Evolutionary conservation across 352 stramenopile species (phyloP).

Genomic region (Phytophthora quininea): DNA sequence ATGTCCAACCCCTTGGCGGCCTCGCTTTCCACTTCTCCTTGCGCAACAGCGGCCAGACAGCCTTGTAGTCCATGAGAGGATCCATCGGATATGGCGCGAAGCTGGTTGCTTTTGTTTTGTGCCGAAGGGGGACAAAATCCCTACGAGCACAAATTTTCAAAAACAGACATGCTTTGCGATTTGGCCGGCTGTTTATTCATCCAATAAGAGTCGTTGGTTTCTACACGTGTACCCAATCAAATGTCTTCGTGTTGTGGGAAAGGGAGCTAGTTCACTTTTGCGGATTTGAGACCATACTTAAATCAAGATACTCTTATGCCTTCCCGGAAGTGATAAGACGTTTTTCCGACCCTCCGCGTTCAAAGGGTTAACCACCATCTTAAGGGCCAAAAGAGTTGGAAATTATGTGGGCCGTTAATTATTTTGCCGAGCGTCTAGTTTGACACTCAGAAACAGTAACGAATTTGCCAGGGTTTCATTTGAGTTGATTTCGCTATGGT

Average conservation of each 20-base stretch:
- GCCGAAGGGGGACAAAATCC: not conserved
- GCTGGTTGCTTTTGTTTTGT: not conserved
- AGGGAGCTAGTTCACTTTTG: not conserved
- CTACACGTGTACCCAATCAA: not conserved
- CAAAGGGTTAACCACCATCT: constrained; percentile 2
- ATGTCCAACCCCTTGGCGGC: not conserved
- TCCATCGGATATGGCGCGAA: not conserved
- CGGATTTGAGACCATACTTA: not conserved
- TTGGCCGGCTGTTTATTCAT: not conserved
- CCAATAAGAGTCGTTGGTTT: too few species aligned
- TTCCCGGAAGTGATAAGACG: not conserved
- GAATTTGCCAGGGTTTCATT: too few species aligned
- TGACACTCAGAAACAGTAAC: too few species aligned
- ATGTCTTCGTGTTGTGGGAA: not conserved
- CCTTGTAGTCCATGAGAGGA: not conserved
- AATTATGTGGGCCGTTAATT: too few species aligned
- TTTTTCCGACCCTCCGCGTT: not conserved
- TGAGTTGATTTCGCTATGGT: too few species aligned
- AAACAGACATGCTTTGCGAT: not conserved
- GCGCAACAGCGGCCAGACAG: not conserved
- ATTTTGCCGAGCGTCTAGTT: too few species aligned
- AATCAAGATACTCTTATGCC: not conserved
- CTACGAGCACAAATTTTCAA: not conserved
- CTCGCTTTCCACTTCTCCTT: not conserved
- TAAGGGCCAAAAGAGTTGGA: too few species aligned